A percentile compares a stretch with the other conserved stretches of the same genome.
These are phyloP conservation scores for Colletotrichum shisoi DNA, from an alignment of 2,329 filamentous ascomycete genomes.

Conservation along the genomic window DNA sequence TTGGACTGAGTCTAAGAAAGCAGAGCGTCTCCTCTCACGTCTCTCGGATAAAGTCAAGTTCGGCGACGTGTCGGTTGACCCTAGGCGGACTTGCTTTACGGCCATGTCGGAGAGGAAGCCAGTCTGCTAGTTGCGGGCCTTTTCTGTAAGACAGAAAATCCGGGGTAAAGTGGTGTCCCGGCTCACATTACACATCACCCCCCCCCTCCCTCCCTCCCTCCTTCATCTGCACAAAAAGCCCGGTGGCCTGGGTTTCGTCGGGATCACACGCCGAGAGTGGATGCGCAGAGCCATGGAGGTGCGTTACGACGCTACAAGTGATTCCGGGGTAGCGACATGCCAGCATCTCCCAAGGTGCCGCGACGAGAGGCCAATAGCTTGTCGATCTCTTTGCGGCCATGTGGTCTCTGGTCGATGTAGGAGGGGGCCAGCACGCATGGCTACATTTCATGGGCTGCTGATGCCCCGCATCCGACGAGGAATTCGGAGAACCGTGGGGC, in stretches of 20 bases:
- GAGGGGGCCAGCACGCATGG: background rate
- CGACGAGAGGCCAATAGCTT: background rate
- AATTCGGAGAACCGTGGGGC: background rate
- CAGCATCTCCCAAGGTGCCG: background rate
- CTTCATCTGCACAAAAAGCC: background rate
- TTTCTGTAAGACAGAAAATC: slow-evolving; percentile 1
- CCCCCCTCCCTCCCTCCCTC: background rate
- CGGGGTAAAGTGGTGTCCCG: slow-evolving; percentile 27
- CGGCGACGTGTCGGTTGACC: background rate
- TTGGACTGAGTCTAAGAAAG: slow-evolving; percentile 5
- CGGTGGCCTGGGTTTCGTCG: background rate
- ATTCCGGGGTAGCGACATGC: background rate
- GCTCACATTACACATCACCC: background rate
- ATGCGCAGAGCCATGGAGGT: slow-evolving; percentile 19
- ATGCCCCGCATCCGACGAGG: slow-evolving; percentile 2
- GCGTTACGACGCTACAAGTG: slow-evolving; percentile 11
- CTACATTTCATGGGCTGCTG: slow-evolving; percentile 17
- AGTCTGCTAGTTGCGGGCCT: background rate
- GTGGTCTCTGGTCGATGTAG: slow-evolving; percentile 7
- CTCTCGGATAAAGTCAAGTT: background rate
- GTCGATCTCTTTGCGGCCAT: slow-evolving; percentile 16
- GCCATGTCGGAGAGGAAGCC: background rate
- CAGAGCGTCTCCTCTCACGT: background rate
- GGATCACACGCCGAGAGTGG: slow-evolving; percentile 21
- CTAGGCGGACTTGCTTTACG: background rate